These are phyloP conservation scores for Macadamia tetraphylla DNA, from an alignment of 164 flowering plant species.

Conservation along the genomic window DNA sequence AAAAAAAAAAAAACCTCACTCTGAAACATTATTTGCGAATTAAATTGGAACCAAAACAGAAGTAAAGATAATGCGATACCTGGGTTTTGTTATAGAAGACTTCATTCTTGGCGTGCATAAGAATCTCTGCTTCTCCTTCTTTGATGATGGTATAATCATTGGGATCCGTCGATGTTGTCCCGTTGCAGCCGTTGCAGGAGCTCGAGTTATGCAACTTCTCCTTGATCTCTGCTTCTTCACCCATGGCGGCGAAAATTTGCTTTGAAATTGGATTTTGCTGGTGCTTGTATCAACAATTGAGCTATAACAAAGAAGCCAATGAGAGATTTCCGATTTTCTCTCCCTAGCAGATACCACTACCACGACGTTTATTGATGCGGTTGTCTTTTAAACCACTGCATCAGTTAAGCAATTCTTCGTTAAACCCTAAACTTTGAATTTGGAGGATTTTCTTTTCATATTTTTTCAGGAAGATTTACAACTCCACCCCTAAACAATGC, in stretches of 20 bases:
- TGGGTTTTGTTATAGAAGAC: conserved; percentile 93
- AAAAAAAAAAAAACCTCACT: not conserved
- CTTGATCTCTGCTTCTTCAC: conserved; percentile 14
- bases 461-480: too few relatives aligned
- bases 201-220: conserved; percentile 12
- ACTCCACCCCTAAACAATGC: too few relatives aligned
- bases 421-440: too few relatives aligned
- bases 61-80: conserved; percentile 30
- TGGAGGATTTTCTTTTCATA: too few relatives aligned
- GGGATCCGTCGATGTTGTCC: conserved; percentile 36
- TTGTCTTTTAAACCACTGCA: too few relatives aligned
- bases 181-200: not conserved
- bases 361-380: too few relatives aligned
- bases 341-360: too few relatives aligned
- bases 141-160: conserved; percentile 66
- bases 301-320: too few relatives aligned
- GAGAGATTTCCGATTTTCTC: too few relatives aligned
- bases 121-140: conserved; percentile 98
- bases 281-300: not conserved
- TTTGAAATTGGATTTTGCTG: not conserved
- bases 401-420: too few relatives aligned
- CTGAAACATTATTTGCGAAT: not conserved
- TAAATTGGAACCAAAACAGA: conserved; percentile 1
- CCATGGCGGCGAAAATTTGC: not conserved
- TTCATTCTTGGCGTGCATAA: conserved; percentile 84